Evolutionary conservation across 2,329 filamentous ascomycete genomes (phyloP), one percentile per base, ranked within the genome.

Genomic region (Arthroderma sp.): DNA sequence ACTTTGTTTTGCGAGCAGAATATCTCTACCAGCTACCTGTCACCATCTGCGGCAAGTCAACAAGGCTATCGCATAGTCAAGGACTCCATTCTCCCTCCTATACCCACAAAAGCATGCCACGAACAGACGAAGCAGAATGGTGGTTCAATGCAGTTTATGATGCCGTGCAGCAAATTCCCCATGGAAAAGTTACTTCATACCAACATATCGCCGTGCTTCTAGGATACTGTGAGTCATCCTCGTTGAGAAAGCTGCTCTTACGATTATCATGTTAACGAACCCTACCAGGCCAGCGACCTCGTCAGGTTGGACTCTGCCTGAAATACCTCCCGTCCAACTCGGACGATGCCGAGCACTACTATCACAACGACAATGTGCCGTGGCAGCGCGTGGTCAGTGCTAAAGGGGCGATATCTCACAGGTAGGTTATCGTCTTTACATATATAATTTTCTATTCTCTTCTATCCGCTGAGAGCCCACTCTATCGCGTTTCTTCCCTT

Each of bases 381-480:
- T 96, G 89, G 89, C 89, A 96, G 68, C 73, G 91, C 47, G 85
- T 96, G 48, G 83, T 96, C 59, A 94, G 89, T 62, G 69, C 85
- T 9, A 89, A 84, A 64, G 88, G 89, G 22, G 70, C 78, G 48
- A 93, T 96, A 53, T 94, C 87, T 38, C 83, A 83, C 5, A 77
- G 88, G 86, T 89, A 57, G 53, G 68, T 47, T 9, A 31, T n/a
- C 8, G 38, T 9, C 38, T 30, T 30, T 34, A 11, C 11, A 11
- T 34, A 34, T 11, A 34, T 34, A 2, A 11, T 11, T 34, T 2
- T 11, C 9, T 34, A 11, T 11, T 2, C 11, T 22, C 3, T 22
- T 1, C 1, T 22, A 22, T 22, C 3, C 15, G 3, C 3, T 22
- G 15, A 3, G 15, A 22, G 15, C 15, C 15, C 15, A 22, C 15